These are phyloP conservation scores for Globisporangium emineosum DNA, from an alignment of 352 stramenopile species.

Conservation along the genomic window DNA sequence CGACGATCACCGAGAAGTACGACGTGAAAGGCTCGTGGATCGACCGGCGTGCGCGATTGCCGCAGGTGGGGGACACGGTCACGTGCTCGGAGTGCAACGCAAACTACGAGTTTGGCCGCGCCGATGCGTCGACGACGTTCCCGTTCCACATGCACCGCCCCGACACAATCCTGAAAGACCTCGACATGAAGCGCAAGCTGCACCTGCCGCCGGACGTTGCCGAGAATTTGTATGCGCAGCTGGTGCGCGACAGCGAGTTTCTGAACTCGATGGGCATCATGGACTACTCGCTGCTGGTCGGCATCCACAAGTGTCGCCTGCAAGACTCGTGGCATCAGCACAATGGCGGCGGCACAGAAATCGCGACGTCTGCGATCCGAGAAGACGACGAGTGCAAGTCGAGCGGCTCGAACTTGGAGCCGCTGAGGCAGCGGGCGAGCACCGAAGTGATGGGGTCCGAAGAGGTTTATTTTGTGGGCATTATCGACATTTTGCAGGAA, in stretches of 20 bases:
- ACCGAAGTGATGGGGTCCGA: slow-evolving; percentile 20
- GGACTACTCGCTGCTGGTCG: slow-evolving; percentile 76
- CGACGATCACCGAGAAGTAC: slow-evolving; percentile 69
- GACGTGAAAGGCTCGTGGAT: slow-evolving; percentile 79
- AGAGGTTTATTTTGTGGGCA: slow-evolving; percentile 79
- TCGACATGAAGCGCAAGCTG: slow-evolving; percentile 51
- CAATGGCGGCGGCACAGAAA: neutral
- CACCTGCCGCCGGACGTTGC: slow-evolving; percentile 32
- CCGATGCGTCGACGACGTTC: slow-evolving; percentile 26
- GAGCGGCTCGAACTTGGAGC: slow-evolving; percentile 22
- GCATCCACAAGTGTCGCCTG: slow-evolving; percentile 61
- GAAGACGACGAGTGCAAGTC: slow-evolving; percentile 21
- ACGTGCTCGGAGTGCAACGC: slow-evolving; percentile 70
- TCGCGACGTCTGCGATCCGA: slow-evolving; percentile 8
- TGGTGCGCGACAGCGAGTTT: slow-evolving; percentile 60
- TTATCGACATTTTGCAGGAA: slow-evolving; percentile 85
- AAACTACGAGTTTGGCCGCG: slow-evolving; percentile 38
- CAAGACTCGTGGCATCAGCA: slow-evolving; percentile 18
- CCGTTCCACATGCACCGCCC: slow-evolving; percentile 54
- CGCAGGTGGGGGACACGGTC: slow-evolving; percentile 47
- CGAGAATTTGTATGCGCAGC: slow-evolving; percentile 40
- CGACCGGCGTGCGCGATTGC: slow-evolving; percentile 47
- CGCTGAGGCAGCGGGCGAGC: slow-evolving; percentile 12
- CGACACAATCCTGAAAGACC: slow-evolving; percentile 68
- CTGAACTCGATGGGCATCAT: slow-evolving; percentile 70